Evolutionary conservation across 805 yeast species (phyloP), one percentile per base, ranked within the genome.

Genomic region (Millerago galiae): DNA sequence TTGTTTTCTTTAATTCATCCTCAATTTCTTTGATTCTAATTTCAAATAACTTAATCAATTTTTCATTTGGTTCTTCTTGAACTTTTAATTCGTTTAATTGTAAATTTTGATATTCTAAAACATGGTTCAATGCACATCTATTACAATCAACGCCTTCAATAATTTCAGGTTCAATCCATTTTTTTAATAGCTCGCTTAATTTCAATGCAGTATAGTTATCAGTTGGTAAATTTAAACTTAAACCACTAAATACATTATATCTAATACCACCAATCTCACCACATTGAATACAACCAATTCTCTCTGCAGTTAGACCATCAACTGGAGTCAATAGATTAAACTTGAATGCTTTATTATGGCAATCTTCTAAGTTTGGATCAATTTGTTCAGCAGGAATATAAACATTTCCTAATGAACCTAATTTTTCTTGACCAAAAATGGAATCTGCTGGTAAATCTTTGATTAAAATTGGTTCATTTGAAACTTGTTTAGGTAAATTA

Each of bases 141-240:
- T 90, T 88, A 67, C 99, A 91, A 62, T 89, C 91, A 30, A 91
- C 99, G 36, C 89, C 96, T 51, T 87, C 90, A 45, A 91, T 89
- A 17, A 84, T 77, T 58, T 91, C 99, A 32, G 90, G 86, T 43
- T 76, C 72, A 6, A 71, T 76, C 87, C 89, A 86, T 34, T 79
- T 77, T 36, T 72, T 66, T 47, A 86, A 61, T 41, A 85, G 67
- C 14, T 73, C 77, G 5, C 73, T 61, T 42, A 85, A 63, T 35
- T 66, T 64, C 30, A 71, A 62, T 1, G 70, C 57, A 29, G 71
- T 71, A 36, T 61, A 62, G 37, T 60, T 63, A 37, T 67, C 69
- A 34, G 71, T 61, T 1, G 91, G 90, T 38, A 85, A 65, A 48
- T 81, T 84, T 51, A 85, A 70, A 50, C 85, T 79, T 39, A 85